Evolutionary conservation across 192 early-diverging fungal species (phyloP).

Genomic region (Geosiphon pyriformis): DNA sequence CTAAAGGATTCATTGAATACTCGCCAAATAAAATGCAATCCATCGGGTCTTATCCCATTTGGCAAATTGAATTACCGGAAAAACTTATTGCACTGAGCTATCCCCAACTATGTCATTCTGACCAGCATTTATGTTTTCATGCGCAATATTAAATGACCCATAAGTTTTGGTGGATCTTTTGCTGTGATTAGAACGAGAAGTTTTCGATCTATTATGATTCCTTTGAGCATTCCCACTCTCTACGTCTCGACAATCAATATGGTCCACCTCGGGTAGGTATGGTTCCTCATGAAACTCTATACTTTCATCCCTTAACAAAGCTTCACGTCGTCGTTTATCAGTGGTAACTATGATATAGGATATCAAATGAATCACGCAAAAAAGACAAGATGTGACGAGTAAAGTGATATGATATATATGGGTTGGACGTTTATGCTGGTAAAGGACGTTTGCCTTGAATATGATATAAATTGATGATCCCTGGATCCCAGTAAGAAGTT

Average conservation of each 20-base stretch:
- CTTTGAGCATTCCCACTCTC: background rate
- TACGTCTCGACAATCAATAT: background rate
- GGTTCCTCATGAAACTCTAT: slow-evolving; percentile 12
- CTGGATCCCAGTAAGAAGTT: background rate
- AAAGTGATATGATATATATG: background rate
- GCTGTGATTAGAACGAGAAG: too few relatives aligned
- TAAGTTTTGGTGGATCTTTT: too few relatives aligned
- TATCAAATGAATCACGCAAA: slow-evolving; percentile 4
- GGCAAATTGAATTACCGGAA: too few relatives aligned
- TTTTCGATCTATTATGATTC: too few relatives aligned
- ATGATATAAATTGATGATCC: background rate
- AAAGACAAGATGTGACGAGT: background rate
- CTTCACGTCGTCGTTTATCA: background rate
- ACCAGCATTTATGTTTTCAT: too few relatives aligned
- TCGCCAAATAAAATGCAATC: too few relatives aligned
- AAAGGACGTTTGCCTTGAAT: background rate
- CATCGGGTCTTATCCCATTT: too few relatives aligned
- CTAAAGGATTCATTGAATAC: too few relatives aligned
- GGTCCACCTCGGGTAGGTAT: too few relatives aligned
- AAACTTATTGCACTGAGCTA: too few relatives aligned
- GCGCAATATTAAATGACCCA: too few relatives aligned
- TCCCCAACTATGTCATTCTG: too few relatives aligned
- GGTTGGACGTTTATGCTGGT: background rate
- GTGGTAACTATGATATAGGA: background rate
- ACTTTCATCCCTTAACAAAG: background rate